A percentile compares a stretch with the other conserved stretches of the same genome.
Evolutionary conservation across 768 basidiomycete genomes (phyloP).

Genomic region (Macrocybe gigantea): DNA sequence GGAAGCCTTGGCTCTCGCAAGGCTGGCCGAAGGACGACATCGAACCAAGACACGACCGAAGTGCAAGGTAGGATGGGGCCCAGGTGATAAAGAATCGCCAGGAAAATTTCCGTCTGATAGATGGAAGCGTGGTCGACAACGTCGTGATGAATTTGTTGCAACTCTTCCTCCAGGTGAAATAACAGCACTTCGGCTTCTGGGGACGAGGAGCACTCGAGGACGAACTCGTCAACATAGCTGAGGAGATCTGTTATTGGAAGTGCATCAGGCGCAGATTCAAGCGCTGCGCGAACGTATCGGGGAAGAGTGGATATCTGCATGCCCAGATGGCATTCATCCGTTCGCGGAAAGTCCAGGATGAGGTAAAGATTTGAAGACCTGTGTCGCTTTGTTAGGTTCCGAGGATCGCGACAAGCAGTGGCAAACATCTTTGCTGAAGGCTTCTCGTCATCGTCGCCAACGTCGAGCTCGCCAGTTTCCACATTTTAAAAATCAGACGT

Average conservation of each 20-base stretch:
- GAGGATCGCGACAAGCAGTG: not conserved
- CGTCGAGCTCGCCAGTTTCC: not conserved
- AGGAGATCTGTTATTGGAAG: constrained; percentile 45
- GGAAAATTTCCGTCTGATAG: constrained; percentile 59
- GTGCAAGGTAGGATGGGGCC: constrained; percentile 53
- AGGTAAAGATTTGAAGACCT: not conserved
- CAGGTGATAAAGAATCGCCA: constrained; percentile 60
- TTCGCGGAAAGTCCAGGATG: constrained; percentile 8
- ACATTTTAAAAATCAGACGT: not conserved
- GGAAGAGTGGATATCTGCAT: constrained; percentile 29
- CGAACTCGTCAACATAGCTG: constrained; percentile 48
- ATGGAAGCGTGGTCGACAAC: constrained; percentile 58
- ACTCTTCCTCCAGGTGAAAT: constrained; percentile 56
- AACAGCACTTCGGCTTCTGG: constrained; percentile 38
- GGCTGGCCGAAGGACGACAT: constrained; percentile 71
- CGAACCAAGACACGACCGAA: constrained; percentile 81
- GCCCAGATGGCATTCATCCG: constrained; percentile 10
- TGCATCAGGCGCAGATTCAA: constrained; percentile 50
- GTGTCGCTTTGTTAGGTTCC: not conserved
- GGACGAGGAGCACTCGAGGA: constrained; percentile 41
- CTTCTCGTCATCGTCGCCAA: not conserved
- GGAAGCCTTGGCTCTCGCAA: constrained; percentile 69
- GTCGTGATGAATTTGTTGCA: constrained; percentile 58
- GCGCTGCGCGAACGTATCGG: constrained; percentile 50
- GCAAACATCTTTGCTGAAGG: not conserved